Base-by-base conservation (phyloP, 306 rosid genomes). In the Glycine tomentella region DNA sequence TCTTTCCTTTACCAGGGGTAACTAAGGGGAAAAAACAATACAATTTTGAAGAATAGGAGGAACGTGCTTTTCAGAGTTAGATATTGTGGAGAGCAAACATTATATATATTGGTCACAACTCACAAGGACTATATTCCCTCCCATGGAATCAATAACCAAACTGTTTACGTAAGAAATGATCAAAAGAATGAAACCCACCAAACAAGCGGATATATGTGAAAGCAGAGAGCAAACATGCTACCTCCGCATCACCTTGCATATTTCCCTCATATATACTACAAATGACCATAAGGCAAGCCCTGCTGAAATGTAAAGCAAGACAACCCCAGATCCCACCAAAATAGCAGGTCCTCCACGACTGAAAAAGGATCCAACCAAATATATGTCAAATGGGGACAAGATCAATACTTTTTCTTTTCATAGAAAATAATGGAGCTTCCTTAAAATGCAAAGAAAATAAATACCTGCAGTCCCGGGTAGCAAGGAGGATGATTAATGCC, bases 281-380 rank as follows among this genome's bases (percentile, higher is more conserved):
- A 91, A 83, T 7, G 99, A 95, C 97, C 97, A 95, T 70, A 93
- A 76, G 5, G 97, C 91, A 83, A 95, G 99, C 78, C 99, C 92
- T 46, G 99, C 95, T 61, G 99, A 91, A 76, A 89, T 62, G 86
- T 95, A 95, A 74, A 95, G 97, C 93, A 93, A 85, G 68, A 80
- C 67, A 71, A 95, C 89, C 42, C 99, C 99, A 40, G 84, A 89
- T 49, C 86, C 92, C 74, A 82, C 89, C 34, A 91, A 68, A 78
- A 86, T 55, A 84, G 77, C 92, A 40, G 95, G 86, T 52, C 91
- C 95, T 87, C 95, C 99, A 34, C 74, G 83, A 81, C 97, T 95
- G 93, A 80, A 74, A 42, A n/a, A 31, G 62, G 48, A 17, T 34
- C 42, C 46, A 38, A 56, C 80, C 79, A 87, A 25, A 25, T 84